phyloP scores from a whole-genome alignment of 495 filamentous ascomycete genomes.

The Penicillium pancosmium region DNA sequence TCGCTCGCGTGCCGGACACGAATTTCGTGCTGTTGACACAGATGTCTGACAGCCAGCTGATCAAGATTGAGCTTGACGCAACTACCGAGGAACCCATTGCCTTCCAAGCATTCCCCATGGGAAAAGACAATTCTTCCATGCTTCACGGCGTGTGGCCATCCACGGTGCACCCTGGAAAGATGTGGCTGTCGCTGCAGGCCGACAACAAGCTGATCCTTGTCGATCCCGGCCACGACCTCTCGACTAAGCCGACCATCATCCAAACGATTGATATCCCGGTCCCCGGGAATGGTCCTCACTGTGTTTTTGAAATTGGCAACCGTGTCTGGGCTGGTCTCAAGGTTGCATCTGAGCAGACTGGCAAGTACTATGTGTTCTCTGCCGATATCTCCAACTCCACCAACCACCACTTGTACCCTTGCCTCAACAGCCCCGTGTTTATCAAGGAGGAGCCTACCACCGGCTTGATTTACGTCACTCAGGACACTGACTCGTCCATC shows the following conservation, averaged over 20 bases:
- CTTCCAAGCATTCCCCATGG: conserved; percentile 24
- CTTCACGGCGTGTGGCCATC: conserved; percentile 28
- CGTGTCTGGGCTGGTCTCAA: conserved; percentile 30
- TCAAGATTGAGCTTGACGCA: conserved; percentile 27
- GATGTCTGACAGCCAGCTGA: conserved; percentile 25
- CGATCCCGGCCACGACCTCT: conserved; percentile 22
- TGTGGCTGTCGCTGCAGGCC: conserved; percentile 26
- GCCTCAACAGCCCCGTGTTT: conserved; percentile 28
- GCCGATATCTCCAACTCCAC: conserved; percentile 19
- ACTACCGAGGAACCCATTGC: conserved; percentile 24
- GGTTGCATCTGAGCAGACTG: conserved; percentile 22
- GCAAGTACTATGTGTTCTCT: conserved; percentile 27
- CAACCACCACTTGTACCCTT: conserved; percentile 18
- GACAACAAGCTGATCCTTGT: conserved; percentile 29
- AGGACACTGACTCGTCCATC: conserved; percentile 28
- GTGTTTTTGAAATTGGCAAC: conserved; percentile 28
- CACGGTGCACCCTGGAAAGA: conserved; percentile 20
- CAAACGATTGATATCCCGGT: conserved; percentile 22
- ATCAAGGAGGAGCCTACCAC: conserved; percentile 29
- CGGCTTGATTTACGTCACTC: conserved; percentile 27
- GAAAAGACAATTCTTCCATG: conserved; percentile 17
- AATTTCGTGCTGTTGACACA: conserved; percentile 25
- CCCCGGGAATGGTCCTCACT: conserved; percentile 25
- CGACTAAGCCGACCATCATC: conserved; percentile 14
- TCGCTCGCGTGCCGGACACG: conserved; percentile 25